Conservation (phyloP, 1,284 basidiomycete genomes). For the Xerocomus amazonicus region DNA sequence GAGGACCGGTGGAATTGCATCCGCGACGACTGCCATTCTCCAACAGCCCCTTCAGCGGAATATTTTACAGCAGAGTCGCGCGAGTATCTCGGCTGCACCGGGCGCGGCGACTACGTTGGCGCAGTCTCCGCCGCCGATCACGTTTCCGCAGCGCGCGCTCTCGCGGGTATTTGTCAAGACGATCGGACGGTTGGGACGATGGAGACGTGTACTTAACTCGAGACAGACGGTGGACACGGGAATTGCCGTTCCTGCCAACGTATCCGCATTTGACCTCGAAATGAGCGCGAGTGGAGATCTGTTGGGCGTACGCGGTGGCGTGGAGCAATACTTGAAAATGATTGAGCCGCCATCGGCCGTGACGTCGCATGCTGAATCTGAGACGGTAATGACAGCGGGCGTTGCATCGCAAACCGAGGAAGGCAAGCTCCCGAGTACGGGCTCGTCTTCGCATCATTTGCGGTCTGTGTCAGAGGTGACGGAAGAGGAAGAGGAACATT, state of each 20-base stretch:
- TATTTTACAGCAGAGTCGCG: conserved; percentile 39
- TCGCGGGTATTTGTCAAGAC: conserved; percentile 79
- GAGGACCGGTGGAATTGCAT: conserved; percentile 22
- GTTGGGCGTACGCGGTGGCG: conserved; percentile 56
- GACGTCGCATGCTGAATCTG: conserved; percentile 6
- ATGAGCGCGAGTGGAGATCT: conserved; percentile 54
- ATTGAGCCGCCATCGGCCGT: conserved; percentile 38
- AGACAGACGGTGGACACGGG: conserved; percentile 40
- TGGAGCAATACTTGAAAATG: conserved; percentile 65
- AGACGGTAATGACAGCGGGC: conserved; percentile 2
- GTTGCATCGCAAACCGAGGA: neutral
- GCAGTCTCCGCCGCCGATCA: conserved; percentile 43
- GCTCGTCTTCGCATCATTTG: conserved; percentile 21
- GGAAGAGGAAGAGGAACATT: conserved; percentile 31
- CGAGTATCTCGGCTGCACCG: conserved; percentile 28
- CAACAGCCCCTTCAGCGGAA: conserved; percentile 41
- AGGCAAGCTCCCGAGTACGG: conserved; percentile 6
- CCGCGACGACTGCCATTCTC: conserved; percentile 33
- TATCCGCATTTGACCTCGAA: conserved; percentile 69
- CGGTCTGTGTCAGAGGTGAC: conserved; percentile 31
- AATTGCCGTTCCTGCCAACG: conserved; percentile 46
- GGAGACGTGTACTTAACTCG: conserved; percentile 72
- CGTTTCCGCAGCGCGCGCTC: conserved; percentile 60
- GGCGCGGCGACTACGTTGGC: conserved; percentile 29
- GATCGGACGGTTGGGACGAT: conserved; percentile 75